Evolutionary conservation across 129 eudicot species (phyloP), one percentile per base, ranked within the genome.

Genomic region (Deinandra increscens): DNA sequence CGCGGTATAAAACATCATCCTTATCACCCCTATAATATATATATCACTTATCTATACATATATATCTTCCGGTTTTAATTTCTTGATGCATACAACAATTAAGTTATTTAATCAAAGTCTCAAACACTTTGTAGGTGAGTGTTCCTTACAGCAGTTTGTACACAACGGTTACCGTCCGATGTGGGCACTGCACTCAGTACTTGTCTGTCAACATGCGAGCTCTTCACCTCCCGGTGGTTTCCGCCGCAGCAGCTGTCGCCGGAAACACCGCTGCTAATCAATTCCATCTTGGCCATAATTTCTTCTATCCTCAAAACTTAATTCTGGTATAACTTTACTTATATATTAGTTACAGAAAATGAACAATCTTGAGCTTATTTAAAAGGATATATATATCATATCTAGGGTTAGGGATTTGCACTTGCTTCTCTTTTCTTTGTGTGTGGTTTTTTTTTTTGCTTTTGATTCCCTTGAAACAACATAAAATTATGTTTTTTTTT

Each of bases 111-210:
- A 74, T 34, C 26, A n/a, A n/a, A n/a, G n/a, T 36, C 50, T 22
- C 7, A 20, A 31, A 7, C 20, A 42, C 39, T 29, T 44, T 78
- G 71, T 43, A 94, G 99, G 99, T 94, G 90, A 89, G 99, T 68
- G 99, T 94, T 18, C 99, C 99, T 66, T 75, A 88, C 84, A 79
- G 85, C 36, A 89, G 93, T 81, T 81, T 94, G 88, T 84, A 80
- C 88, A 83, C 84, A 69, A 94, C 88, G 5, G 99, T 94, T 23
- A 94, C 97, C 6, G 99, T 94, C 51, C 74, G 96, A 83, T 94
- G 99, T 60, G 99, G 99, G 15, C 96, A 94, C 82, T 94, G 99
- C 87, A 73, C 87, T 50, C 85, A 87, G 75, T 89, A 87, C 44
- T 79, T 94, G 71, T 83, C 88, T 7, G 93, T 87, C 38, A 83